Base-by-base conservation (phyloP, 139 green algal species). In the Bryopsis sp. region DNA sequence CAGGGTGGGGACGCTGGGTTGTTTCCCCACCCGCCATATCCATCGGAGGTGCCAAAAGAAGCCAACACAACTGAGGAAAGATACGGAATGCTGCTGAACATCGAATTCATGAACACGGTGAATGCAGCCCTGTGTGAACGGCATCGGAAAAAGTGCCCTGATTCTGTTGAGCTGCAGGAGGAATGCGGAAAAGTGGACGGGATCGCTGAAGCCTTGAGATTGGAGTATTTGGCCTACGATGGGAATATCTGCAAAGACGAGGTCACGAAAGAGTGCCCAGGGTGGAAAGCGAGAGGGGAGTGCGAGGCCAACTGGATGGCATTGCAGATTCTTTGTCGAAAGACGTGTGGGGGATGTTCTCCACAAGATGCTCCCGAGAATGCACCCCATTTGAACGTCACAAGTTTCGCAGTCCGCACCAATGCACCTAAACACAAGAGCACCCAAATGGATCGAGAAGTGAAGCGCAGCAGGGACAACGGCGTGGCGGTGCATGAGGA, bases 41-140 rank as follows among this genome's bases (percentile, higher is more conserved):
- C 59, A 7, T 47, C 28, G 19, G 33, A 47, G 19, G 7, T 39
- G 28, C 15, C 43, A 11, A 46, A 26, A 4, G 43, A 8, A 47
- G 19, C 15, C 7, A 15, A 26, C 31, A 47, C 32, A 46, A 26
- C 59, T 7, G n/a, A 31, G 33, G 33, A 67, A 15, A 8, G 19
- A 5, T 67, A 67, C 59, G 33, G 59, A 24, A 6, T 29, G 7
- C 35, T 67, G 59, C 31, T 67, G 59, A 31, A 24, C 7, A 47
- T 67, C 31, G 59, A 67, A 29, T 39, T 67, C 19, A 26, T 67
- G 31, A 67, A 67, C 33, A 67, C 59, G 28, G 43, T 67, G 5
- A 67, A 67, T 31, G 33, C 39, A 31, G 59, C 33, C 7, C 33
- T 67, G 7, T 67, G 59, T 47, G 59, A 67, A 47, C 59, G 59